Evolutionary conservation across 208 protist genomes (phyloP), one percentile per base, ranked within the genome.

Genomic region (Acanthamoeba lenticulata): DNA sequence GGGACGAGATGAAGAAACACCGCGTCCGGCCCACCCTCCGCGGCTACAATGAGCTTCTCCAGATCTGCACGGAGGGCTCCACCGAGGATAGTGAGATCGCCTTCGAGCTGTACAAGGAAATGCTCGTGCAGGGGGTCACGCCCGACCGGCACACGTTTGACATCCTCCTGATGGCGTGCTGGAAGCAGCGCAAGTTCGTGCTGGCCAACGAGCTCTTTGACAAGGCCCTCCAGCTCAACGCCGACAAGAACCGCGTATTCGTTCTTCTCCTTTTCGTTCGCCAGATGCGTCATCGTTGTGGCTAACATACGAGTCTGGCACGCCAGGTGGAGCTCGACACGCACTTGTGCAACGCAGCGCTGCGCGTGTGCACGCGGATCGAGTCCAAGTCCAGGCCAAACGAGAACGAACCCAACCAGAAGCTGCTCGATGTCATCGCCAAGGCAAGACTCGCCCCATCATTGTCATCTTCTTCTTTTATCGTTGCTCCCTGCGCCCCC

Each of bases 291-390:
- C 0, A 36, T 77, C 32, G 17, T 38, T 32, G 65, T 74, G 17
- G 65, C 65, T 40, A 32, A 45, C 38, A 34, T 32, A 6, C 13
- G n/a, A 15, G 44, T 47, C 32, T 5, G 19, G 11, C 5, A 40
- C 44, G 34, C 21, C 24, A 88, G 79, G 52, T 90, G 34, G n/a
- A 65, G 36, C 27, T 91, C 4, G 85, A 91, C 40, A 91, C 85
- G 36, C 85, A 91, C n/a, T 34, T 91, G 57, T 91, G 85, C 85
- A 91, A 91, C 85, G 67, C 85, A 52, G 85, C 60, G 36, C 34
- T 91, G 85, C 52, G 85, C 17, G 85, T 91, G 19, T 91, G 85
- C 85, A 91, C 57, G 34, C 9, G 85, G 38, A 36, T 24, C 2
- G 77, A 79, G 13, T 9, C 19, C 17, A 74, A 34, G 65, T 1